Percentiles rank a stretch among this genome's conserved stretches.
Conservation (phyloP, 257 asterid species). For the Eustoma russellianum region DNA sequence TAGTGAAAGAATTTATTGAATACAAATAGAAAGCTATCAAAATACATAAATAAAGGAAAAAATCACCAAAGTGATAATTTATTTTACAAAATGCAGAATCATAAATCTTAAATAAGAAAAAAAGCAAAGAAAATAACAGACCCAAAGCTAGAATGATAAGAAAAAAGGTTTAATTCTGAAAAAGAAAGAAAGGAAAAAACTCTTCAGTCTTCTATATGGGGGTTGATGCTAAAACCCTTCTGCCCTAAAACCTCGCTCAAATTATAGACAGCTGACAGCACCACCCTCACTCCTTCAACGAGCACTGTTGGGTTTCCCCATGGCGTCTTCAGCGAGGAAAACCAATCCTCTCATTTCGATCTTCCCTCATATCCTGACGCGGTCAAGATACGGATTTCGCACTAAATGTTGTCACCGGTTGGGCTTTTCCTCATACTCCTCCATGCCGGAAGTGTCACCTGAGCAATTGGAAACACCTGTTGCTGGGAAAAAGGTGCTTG, state of each 20-base stretch:
- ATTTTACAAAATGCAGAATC: too few relatives aligned
- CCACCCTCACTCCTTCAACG: conserved; percentile 10
- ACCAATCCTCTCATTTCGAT: conserved; percentile 57
- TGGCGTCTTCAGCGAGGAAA: conserved; percentile 56
- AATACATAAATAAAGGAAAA: too few relatives aligned
- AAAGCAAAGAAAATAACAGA: too few relatives aligned
- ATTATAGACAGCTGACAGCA: background rate
- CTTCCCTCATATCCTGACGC: conserved; percentile 37
- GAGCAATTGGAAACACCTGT: conserved; percentile 27
- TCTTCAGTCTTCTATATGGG: too few relatives aligned
- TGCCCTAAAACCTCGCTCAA: conserved; percentile 1
- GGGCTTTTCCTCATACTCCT: conserved; percentile 26
- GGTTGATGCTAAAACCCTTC: background rate
- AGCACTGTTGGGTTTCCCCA: conserved; percentile 8
- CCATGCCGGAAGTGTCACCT: conserved; percentile 26
- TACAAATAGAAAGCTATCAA: too few relatives aligned
- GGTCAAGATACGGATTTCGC: conserved; percentile 55
- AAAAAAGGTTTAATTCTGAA: too few relatives aligned
- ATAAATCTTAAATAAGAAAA: too few relatives aligned
- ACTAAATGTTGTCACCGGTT: conserved; percentile 57
- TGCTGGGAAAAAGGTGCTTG: conserved; percentile 54
- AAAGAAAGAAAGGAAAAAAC: too few relatives aligned
- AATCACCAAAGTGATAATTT: too few relatives aligned
- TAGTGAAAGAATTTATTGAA: too few relatives aligned
- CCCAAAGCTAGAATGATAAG: too few relatives aligned